Base-by-base conservation (phyloP, 2,329 filamentous ascomycete species). In the Cladosporium sp. region DNA sequence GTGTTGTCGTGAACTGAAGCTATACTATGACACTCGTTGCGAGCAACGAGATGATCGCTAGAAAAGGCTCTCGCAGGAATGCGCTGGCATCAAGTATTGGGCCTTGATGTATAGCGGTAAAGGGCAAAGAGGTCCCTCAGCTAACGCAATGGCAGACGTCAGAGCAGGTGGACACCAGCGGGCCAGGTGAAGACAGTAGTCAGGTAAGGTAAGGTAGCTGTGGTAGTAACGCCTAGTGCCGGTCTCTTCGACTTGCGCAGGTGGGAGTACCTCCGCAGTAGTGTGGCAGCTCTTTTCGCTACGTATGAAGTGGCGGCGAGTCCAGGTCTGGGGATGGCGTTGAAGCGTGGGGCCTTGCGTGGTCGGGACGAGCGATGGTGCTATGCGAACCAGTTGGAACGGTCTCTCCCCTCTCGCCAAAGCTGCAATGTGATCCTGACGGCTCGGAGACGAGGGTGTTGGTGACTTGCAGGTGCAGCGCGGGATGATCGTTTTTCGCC, bases 391-490 rank as follows among this genome's bases (percentile, higher is more conserved):
- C 52, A 50, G 29, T 53, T 27, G 37, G 15, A 24, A 30, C 4
- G 2, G 20, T 9, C 6, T 15, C 22, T 34, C 50, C 50, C 53
- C 53, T 52, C 45, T 38, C 29, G 32, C 17, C 5, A 43, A 37
- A 20, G 37, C 45, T 50, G 50, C 50, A 42, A 30, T 24, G 50
- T 43, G 37, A 38, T 42, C 30, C 43, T 48, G 52, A 15, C 36
- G 38, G 30, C 27, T 44, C 44, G 11, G 24, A 18, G 24, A n/a
- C n/a, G n/a, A n/a, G n/a, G n/a, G n/a, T n/a, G 34, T 29, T 43
- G 52, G 58, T 61, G 57, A 61, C 54, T 55, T 59, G 61, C 59
- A 61, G 61, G 37, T 41, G 37, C 36, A 27, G 37, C 45, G 24
- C 37, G 47, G 58, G 66, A 57, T 40, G 19, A 38, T 32, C 22